These are phyloP conservation scores for Begonia loranthoides DNA, from an alignment of 306 rosid species.

Conservation along the genomic window DNA sequence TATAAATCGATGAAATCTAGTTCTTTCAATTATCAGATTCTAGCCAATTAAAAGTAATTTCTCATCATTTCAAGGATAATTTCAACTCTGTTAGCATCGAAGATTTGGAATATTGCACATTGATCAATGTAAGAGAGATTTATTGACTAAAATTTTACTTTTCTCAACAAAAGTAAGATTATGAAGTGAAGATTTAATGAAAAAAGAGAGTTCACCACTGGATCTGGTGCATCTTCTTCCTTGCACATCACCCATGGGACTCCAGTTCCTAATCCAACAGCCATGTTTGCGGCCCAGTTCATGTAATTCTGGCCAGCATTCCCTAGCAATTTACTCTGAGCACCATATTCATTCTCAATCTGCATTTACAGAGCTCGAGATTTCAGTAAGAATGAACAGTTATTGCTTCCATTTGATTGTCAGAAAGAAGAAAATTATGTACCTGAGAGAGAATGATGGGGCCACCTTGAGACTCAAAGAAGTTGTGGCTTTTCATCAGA, in stretches of 20 bases:
- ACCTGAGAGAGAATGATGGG: conserved; percentile 99
- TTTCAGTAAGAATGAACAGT: too few relatives aligned
- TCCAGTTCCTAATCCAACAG: conserved; percentile 51
- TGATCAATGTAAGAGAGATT: too few relatives aligned
- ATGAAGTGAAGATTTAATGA: too few relatives aligned
- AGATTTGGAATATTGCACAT: too few relatives aligned
- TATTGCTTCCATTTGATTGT: too few relatives aligned
- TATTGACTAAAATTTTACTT: too few relatives aligned
- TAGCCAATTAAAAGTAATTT: too few relatives aligned
- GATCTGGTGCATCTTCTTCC: conserved; percentile 80
- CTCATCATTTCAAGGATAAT: too few relatives aligned
- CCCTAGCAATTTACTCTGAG: conserved; percentile 48
- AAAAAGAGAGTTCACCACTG: conserved; percentile 28
- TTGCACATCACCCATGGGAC: conserved; percentile 98
- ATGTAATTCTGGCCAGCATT: conserved; percentile 59
- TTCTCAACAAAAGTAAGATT: too few relatives aligned
- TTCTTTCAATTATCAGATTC: too few relatives aligned
- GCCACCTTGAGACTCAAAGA: conserved; percentile 94
- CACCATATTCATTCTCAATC: conserved; percentile 85
- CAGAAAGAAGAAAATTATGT: not conserved
- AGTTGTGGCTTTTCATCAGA: conserved; percentile 76
- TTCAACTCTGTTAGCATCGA: too few relatives aligned
- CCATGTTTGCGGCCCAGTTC: conserved; percentile 83
- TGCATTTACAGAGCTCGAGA: conserved; percentile 8
- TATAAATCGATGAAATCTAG: too few relatives aligned